phyloP scores from a whole-genome alignment of 352 stramenopile genomes.

The Stramenopiles sp. region DNA sequence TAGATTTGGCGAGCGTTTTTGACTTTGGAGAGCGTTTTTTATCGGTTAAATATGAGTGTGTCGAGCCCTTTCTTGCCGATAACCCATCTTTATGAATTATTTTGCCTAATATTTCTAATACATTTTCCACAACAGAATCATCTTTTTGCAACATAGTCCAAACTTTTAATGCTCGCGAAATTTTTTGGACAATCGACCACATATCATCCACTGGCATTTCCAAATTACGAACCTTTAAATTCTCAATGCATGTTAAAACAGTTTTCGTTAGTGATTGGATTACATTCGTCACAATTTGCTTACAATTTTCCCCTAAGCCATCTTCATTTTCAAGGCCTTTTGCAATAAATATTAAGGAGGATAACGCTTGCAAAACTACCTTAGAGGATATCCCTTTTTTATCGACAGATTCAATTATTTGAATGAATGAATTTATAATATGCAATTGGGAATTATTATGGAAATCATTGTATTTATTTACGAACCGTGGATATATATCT shows the following conservation, averaged over 20 bases:
- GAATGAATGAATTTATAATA: not conserved
- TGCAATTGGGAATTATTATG: not conserved
- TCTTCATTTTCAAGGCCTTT: not conserved
- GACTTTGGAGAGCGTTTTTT: too few species aligned
- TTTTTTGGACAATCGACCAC: not conserved
- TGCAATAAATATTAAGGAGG: not conserved
- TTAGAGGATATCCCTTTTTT: not conserved
- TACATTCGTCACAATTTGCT: not conserved
- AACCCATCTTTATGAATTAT: not conserved
- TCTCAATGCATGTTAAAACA: not conserved
- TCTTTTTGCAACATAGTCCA: not conserved
- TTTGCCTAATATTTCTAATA: not conserved
- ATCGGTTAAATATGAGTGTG: too few species aligned
- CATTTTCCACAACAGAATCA: not conserved
- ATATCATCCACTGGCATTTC: not conserved
- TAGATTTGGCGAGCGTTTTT: too few species aligned
- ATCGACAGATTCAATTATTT: not conserved
- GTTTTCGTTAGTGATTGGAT: not conserved
- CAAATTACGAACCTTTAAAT: not conserved
- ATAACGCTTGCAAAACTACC: not conserved
- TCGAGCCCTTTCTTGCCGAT: not conserved
- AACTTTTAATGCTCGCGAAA: not conserved
- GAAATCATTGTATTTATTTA: not conserved
- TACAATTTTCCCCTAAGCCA: not conserved
- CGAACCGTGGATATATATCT: not conserved